Evolutionary conservation across 108 stramenopile genomes (phyloP).

Genomic region (Bacterosira constricta): DNA sequence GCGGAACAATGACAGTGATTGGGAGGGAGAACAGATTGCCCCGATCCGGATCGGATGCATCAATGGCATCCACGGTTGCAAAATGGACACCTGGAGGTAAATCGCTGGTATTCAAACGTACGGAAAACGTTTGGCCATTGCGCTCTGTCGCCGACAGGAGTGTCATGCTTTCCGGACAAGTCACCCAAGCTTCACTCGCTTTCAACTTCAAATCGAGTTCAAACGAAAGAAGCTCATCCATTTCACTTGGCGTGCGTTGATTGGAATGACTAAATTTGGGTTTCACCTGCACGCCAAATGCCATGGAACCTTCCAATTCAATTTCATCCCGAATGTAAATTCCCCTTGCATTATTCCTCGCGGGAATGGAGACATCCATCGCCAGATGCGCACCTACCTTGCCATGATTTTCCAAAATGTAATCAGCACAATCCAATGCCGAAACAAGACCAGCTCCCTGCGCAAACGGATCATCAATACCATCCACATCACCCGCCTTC

Average conservation of each 20-base stretch:
- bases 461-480: conserved; percentile 37
- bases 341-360: conserved; percentile 54
- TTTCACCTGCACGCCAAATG: conserved; percentile 50
- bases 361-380: conserved; percentile 42
- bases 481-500: conserved; percentile 5
- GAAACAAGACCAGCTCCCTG: conserved; percentile 44
- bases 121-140: conserved; percentile 55
- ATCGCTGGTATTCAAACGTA: conserved; percentile 68
- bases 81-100: conserved; percentile 76
- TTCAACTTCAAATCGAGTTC: conserved; percentile 60
- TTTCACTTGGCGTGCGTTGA: conserved; percentile 8
- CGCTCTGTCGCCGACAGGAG: conserved; percentile 57
- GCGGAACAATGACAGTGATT: conserved; percentile 74
- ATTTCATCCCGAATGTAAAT: conserved; percentile 76
- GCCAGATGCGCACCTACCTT: conserved; percentile 50
- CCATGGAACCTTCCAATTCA: conserved; percentile 44
- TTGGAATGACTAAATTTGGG: conserved; percentile 50
- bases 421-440: conserved; percentile 26
- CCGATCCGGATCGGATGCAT: conserved; percentile 44
- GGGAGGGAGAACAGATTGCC: conserved; percentile 70
- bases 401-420: conserved; percentile 23
- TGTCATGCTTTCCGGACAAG: conserved; percentile 51
- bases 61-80: conserved; percentile 59
- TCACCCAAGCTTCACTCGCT: conserved; percentile 56
- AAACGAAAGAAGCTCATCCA: conserved; percentile 44